Evolutionary conservation across 2,329 filamentous ascomycete species (phyloP).

Genomic region (Phyllosticta citrichinensis): DNA sequence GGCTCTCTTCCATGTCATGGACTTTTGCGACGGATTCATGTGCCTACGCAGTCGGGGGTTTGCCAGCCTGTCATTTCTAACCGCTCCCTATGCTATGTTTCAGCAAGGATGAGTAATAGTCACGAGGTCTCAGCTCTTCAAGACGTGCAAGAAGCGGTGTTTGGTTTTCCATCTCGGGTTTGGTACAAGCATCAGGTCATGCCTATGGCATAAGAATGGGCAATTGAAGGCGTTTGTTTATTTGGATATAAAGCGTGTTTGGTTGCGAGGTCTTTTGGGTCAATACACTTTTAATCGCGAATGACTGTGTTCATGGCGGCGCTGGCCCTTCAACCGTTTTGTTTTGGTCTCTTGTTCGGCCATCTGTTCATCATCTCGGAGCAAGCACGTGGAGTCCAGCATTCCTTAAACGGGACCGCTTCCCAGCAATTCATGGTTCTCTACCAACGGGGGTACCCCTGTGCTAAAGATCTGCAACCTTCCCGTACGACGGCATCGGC

Average conservation of each 20-base stretch:
- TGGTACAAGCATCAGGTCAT: neutral
- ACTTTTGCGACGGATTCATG: neutral
- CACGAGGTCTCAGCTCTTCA: neutral
- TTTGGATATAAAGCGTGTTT: neutral
- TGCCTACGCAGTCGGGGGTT: neutral
- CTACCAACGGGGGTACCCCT: neutral
- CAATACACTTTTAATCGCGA: neutral
- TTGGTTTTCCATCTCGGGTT: neutral
- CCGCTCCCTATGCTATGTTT: neutral
- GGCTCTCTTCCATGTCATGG: neutral
- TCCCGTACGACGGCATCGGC: neutral
- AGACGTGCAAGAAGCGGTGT: neutral
- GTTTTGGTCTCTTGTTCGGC: neutral
- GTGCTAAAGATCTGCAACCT: conserved; percentile 6
- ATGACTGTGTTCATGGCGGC: neutral
- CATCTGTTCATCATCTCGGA: neutral
- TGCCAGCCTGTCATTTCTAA: neutral
- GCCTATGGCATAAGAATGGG: neutral
- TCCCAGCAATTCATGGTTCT: neutral
- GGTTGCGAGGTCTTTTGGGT: neutral
- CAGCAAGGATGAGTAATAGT: neutral
- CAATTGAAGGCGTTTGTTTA: neutral
- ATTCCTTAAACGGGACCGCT: neutral
- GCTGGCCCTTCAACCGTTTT: neutral
- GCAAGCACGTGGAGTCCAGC: neutral